phyloP scores from a whole-genome alignment of 345 rosid species.

The Eucalyptus regnans region DNA sequence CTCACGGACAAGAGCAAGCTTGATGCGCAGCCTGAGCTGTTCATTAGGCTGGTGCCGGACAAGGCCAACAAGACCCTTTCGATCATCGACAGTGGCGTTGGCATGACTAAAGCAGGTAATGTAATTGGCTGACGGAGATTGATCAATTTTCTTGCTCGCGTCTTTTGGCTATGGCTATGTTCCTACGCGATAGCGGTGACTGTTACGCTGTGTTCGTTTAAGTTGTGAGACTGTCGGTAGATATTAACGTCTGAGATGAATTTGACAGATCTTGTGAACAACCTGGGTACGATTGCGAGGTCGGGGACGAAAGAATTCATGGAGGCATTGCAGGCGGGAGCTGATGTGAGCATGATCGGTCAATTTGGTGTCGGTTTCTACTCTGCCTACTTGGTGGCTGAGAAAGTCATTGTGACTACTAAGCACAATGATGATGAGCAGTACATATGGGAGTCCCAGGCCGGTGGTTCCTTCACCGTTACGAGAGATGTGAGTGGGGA shows the following conservation, averaged over 20 bases:
- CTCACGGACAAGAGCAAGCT: slow-evolving; percentile 39
- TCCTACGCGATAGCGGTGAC: accelerated
- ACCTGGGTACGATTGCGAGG: slow-evolving; percentile 34
- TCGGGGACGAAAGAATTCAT: slow-evolving; percentile 38
- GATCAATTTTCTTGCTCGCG: too few relatives aligned
- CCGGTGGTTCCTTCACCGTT: slow-evolving; percentile 33
- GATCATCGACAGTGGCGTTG: slow-evolving; percentile 27
- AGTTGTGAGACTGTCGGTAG: background rate
- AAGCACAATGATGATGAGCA: slow-evolving; percentile 36
- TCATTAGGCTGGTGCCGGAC: slow-evolving; percentile 31
- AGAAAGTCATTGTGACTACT: slow-evolving; percentile 27
- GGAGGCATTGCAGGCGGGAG: slow-evolving; percentile 46
- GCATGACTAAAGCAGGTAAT: slow-evolving; percentile 41
- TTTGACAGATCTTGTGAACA: slow-evolving; percentile 24
- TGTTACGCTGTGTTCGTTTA: background rate
- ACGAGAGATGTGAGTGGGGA: slow-evolving; percentile 25
- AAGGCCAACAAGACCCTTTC: slow-evolving; percentile 26
- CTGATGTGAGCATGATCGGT: slow-evolving; percentile 41
- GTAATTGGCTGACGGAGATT: background rate
- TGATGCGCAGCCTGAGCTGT: slow-evolving; percentile 29
- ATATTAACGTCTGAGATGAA: background rate
- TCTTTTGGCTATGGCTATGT: background rate
- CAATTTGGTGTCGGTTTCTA: slow-evolving; percentile 43
- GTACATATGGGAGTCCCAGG: slow-evolving; percentile 35
- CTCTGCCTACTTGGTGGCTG: slow-evolving; percentile 33